These are phyloP conservation scores for Backusella morwellensis DNA, from an alignment of 192 early-diverging fungal genomes.

Conservation along the genomic window DNA sequence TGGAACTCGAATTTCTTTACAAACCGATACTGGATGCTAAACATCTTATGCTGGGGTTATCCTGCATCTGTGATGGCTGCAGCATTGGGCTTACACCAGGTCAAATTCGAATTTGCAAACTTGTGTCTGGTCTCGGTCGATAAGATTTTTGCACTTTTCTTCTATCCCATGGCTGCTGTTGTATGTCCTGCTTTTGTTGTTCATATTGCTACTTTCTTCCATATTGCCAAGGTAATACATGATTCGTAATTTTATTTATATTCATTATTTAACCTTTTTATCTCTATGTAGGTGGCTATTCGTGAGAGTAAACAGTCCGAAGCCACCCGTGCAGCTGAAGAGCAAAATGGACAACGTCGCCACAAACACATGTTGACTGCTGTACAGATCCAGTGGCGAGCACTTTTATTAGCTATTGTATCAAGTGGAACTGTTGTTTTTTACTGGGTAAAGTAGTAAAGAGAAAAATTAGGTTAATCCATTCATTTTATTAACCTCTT, in stretches of 20 bases:
- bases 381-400: constrained; percentile 55
- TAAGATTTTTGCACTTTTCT: constrained; percentile 41
- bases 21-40: constrained; percentile 39
- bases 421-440: constrained; percentile 43
- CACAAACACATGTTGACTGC: constrained; percentile 48
- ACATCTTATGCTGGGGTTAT: constrained; percentile 50
- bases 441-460: constrained; percentile 40
- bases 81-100: constrained; percentile 35
- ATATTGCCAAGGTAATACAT: constrained; percentile 42
- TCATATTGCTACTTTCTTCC: constrained; percentile 50
- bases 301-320: constrained; percentile 27
- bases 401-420: constrained; percentile 43
- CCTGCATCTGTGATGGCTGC: constrained; percentile 35
- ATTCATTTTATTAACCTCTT: not conserved
- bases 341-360: constrained; percentile 21
- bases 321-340: not conserved
- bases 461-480: not conserved
- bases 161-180: constrained; percentile 52
- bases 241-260: not conserved
- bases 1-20: constrained; percentile 52
- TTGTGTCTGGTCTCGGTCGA: constrained; percentile 47
- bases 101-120: constrained; percentile 50
- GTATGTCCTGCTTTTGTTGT: constrained; percentile 47
- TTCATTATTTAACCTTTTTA: not conserved
- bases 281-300: constrained; percentile 19